Percentiles rank a stretch among this genome's conserved stretches.
Conservation (phyloP, 345 rosid species). For the Brassica napus region DNA sequence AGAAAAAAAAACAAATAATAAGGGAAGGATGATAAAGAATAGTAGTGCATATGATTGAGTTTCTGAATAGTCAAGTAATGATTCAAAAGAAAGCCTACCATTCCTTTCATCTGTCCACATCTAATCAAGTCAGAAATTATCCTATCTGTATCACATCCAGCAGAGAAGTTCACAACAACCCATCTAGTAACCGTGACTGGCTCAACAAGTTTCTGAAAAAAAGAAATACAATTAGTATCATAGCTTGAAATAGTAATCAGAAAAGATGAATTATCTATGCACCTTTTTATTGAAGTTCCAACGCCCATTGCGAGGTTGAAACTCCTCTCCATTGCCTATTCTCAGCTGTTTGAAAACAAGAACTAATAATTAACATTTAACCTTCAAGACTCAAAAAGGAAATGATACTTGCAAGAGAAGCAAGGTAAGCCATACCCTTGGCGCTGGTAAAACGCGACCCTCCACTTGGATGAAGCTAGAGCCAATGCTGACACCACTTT, state of each 20-base stretch:
- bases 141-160: conserved; percentile 63
- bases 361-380: neutral
- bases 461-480: conserved; percentile 70
- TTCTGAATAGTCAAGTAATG: neutral
- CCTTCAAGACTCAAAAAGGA: neutral
- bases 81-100: conserved; percentile 53
- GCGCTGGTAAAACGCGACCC: conserved; percentile 77
- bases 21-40: neutral
- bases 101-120: conserved; percentile 80
- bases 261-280: neutral
- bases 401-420: neutral
- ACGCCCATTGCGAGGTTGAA: conserved; percentile 73
- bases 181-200: conserved; percentile 67
- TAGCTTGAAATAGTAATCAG: neutral
- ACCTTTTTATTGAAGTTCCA: conserved; percentile 98
- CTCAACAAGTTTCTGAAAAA: conserved; percentile 65
- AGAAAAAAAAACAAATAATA: neutral
- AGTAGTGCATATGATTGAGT: neutral
- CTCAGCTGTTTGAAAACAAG: conserved; percentile 56
- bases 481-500: conserved; percentile 68
- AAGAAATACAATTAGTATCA: conserved; percentile 16
- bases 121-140: conserved; percentile 59
- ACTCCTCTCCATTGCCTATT: conserved; percentile 81
- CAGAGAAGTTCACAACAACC: conserved; percentile 92
- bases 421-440: conserved; percentile 50